phyloP scores from a whole-genome alignment of 1,139 yeast species.

The Pneumocystis oryctolagi region DNA sequence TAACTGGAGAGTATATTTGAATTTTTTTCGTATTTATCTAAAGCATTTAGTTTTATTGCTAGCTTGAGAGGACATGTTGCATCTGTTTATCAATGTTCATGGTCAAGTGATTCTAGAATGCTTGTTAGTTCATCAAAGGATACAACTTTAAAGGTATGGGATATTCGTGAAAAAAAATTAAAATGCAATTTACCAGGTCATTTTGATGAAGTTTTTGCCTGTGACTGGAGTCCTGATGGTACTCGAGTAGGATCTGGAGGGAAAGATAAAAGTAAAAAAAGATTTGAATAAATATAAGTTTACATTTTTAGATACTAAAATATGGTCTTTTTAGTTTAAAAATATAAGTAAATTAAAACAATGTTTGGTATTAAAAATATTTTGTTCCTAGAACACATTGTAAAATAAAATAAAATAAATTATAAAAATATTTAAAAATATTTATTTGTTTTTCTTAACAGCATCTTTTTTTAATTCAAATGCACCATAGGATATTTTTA shows the following conservation, averaged over 20 bases:
- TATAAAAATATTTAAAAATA: not conserved
- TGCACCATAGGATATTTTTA: not conserved
- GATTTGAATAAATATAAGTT: not conserved
- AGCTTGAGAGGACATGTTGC: constrained; percentile 96
- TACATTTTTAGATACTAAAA: not conserved
- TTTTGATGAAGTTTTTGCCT: constrained; percentile 87
- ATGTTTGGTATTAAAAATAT: not conserved
- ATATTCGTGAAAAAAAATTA: constrained; percentile 67
- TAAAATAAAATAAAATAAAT: not conserved
- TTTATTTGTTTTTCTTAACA: not conserved
- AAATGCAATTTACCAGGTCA: constrained; percentile 91
- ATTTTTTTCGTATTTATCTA: not conserved
- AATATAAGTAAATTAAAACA: not conserved
- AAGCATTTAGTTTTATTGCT: constrained; percentile 46
- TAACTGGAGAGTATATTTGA: constrained; percentile 39
- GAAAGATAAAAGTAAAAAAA: constrained; percentile 67
- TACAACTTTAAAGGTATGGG: constrained; percentile 96
- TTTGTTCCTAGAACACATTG: not conserved
- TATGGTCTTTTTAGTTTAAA: not conserved
- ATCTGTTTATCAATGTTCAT: constrained; percentile 94
- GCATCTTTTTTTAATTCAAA: not conserved
- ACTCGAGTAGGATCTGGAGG: constrained; percentile 90
- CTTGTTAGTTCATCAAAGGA: constrained; percentile 91
- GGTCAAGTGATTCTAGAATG: constrained; percentile 91
- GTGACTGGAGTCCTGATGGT: constrained; percentile 97